Base-by-base conservation (phyloP, 2,329 filamentous ascomycete genomes). In the Grosmannia clavigera region DNA sequence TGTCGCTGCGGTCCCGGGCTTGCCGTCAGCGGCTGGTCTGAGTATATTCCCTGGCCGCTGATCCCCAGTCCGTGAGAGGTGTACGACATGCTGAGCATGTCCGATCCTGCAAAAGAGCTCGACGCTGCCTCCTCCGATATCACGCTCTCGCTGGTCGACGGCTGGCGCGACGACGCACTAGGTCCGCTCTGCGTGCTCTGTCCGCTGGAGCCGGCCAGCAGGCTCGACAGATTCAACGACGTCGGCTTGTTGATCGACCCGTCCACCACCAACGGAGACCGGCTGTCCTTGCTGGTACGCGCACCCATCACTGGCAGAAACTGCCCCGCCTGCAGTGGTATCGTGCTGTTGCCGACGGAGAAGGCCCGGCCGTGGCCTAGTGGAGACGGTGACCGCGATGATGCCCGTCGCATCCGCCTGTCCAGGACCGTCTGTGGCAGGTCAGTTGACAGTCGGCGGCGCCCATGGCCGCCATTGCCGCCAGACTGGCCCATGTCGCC, bases 401-500 rank as follows among this genome's bases (percentile, higher is more conserved):
- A 82, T 2, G 76, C 76, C 46, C 78, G 74, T 64, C 75, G 75
- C 69, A 81, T 81, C 48, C 79, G 71, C 29, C 77, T 73, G 59
- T 82, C 79, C 7, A 82, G 71, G 29, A 82, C 74, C 12, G 76
- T 75, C 65, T 81, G 80, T 0, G 80, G 78, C 4, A 78, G 78
- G 53, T 82, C 81, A 1, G 78, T 78, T 0, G 81, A 82, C 12
- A 78, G 67, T 14, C 79, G 73, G 35, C 77, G 73, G 50, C 77
- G 73, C 50, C 51, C 59, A 22, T 43, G 35, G 25, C 10, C 52
- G 27, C 27, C 11, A 52, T 48, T 51, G 22, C n/a, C 33, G 50
- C 29, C 51, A 5, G 55, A 38, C 38, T 71, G 69, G 2, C 72
- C 71, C 14, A 79, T 61, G 59, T 83, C 80, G 1, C 77, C 78